Evolutionary conservation across 805 yeast genomes (phyloP).

Genomic region (Teunomyces kruisii): DNA sequence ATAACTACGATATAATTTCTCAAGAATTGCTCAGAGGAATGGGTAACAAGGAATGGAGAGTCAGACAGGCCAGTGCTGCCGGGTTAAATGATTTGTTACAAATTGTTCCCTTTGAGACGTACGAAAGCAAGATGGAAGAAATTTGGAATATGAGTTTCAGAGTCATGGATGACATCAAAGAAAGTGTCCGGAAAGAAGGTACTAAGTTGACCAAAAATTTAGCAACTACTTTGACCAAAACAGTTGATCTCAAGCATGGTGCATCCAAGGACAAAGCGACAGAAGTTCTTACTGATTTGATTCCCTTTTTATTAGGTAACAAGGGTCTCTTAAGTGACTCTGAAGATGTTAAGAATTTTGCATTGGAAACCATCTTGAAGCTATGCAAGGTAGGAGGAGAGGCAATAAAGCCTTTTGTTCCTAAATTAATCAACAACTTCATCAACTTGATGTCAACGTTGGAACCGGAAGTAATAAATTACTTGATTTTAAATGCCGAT

Average conservation of each 20-base stretch:
- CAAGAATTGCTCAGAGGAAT: slow-evolving; percentile 64
- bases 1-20: slow-evolving; percentile 58
- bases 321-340: slow-evolving; percentile 84
- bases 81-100: slow-evolving; percentile 72
- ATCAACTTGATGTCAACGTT: slow-evolving; percentile 74
- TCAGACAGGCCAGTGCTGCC: slow-evolving; percentile 79
- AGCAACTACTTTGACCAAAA: slow-evolving; percentile 59
- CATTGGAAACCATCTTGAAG: slow-evolving; percentile 71
- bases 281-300: slow-evolving; percentile 51
- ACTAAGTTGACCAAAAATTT: slow-evolving; percentile 62
- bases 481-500: slow-evolving; percentile 81
- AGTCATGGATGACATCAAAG: slow-evolving; percentile 90
- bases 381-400: slow-evolving; percentile 64
- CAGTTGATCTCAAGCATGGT: slow-evolving; percentile 49
- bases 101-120: slow-evolving; percentile 52
- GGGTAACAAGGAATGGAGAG: slow-evolving; percentile 89
- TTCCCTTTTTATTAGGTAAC: slow-evolving; percentile 78
- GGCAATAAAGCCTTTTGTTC: slow-evolving; percentile 64
- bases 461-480: slow-evolving; percentile 89
- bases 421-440: slow-evolving; percentile 67
- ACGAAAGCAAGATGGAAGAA: slow-evolving; percentile 54
- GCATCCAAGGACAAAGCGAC: slow-evolving; percentile 40
- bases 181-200: slow-evolving; percentile 85
- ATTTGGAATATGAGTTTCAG: slow-evolving; percentile 90
- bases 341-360: slow-evolving; percentile 75